Percentiles rank a stretch among this genome's conserved stretches.
Conservation (phyloP, 345 rosid species). For the Eucalyptus marginata region DNA sequence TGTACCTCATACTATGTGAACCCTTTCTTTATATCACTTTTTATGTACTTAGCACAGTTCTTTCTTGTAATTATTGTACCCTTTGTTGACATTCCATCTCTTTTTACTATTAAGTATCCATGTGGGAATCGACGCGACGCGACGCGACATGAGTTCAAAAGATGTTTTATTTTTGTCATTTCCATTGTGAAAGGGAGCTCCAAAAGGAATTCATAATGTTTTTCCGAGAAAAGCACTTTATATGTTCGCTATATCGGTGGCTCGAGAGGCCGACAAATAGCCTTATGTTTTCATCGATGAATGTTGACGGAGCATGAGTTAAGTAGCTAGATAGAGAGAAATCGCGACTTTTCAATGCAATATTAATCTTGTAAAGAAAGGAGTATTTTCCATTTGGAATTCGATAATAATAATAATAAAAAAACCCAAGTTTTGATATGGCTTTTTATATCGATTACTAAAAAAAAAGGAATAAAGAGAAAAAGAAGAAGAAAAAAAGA, state of each 20-base stretch:
- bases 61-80: not conserved
- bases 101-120: not conserved
- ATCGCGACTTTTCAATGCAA: not conserved
- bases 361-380: not conserved
- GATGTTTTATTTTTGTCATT: not conserved
- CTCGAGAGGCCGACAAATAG: not conserved
- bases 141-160: not conserved
- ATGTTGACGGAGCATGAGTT: not conserved
- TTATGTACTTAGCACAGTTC: not conserved
- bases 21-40: not conserved
- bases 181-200: not conserved
- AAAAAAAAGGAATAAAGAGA: not conserved
- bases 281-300: not conserved
- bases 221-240: not conserved
- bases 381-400: not conserved
- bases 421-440: not conserved
- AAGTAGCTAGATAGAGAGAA: not conserved
- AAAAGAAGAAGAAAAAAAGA: no score
- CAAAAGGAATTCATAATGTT: not conserved
- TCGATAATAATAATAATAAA: not conserved
- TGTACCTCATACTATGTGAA: accelerated
- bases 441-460: not conserved
- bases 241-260: not conserved
- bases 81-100: not conserved
- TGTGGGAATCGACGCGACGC: not conserved